Conservation (phyloP, 352 stramenopile species). For the Peronosclerospora sorghi region DNA sequence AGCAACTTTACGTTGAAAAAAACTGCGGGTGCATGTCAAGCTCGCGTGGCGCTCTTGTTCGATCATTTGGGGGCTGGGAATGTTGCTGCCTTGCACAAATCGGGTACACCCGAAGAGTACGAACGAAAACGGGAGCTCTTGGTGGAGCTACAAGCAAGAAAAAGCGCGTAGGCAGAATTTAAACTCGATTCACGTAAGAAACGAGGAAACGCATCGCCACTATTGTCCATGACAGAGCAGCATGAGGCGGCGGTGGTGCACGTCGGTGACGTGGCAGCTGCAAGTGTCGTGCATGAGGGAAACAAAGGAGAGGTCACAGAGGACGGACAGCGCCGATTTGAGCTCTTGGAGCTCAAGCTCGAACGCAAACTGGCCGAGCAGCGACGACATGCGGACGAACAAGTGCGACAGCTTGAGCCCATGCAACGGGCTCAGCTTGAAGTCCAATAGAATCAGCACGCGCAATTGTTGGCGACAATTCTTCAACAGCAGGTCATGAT, state of each 20-base stretch:
- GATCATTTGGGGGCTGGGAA: conserved; percentile 23
- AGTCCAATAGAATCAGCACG: conserved; percentile 18
- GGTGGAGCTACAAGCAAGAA: conserved; percentile 10
- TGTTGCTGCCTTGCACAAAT: conserved; percentile 18
- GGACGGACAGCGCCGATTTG: conserved; percentile 14
- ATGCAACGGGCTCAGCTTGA: conserved; percentile 18
- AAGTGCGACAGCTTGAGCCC: conserved; percentile 14
- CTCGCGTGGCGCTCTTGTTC: conserved; percentile 17
- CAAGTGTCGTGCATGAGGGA: conserved; percentile 10
- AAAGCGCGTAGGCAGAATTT: conserved; percentile 10
- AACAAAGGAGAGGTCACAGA: conserved; percentile 4
- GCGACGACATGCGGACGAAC: conserved; percentile 17
- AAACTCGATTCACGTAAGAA: conserved; percentile 8
- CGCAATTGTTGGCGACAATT: conserved; percentile 22
- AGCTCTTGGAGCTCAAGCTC: conserved; percentile 23
- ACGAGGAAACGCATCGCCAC: conserved; percentile 3
- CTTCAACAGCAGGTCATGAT: conserved; percentile 30
- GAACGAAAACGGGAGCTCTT: conserved; percentile 18
- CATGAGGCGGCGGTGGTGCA: conserved; percentile 20
- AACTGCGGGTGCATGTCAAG: conserved; percentile 26
- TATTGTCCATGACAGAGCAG: conserved; percentile 4
- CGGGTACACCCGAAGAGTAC: conserved; percentile 19
- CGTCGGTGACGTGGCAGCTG: conserved; percentile 14
- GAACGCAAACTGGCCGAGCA: conserved; percentile 24
- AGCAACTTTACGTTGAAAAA: conserved; percentile 19